Base-by-base conservation (phyloP, 345 rosid genomes). In the Boechera stricta region DNA sequence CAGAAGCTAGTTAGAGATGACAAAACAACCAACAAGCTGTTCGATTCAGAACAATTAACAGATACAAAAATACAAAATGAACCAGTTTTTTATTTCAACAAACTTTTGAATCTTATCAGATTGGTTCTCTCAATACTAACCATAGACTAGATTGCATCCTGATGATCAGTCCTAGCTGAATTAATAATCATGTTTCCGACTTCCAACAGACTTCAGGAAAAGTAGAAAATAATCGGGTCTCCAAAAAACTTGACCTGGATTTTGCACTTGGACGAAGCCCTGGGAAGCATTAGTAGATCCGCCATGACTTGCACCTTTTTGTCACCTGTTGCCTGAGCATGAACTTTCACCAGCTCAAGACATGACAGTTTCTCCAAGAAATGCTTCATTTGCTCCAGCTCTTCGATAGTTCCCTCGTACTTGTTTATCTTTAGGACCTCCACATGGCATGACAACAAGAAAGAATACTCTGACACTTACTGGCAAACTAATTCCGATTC, bases 381-480 rank as follows among this genome's bases (percentile, higher is more conserved):
- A 57, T 31, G 39, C 16, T 57, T 32, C 64, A 33, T 59, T 35
- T 59, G 62, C 7, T 32, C 32, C 62, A 57, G 32, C 15, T 57
- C 62, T 8, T 28, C 6, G 2, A 16, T 4, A 15, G 8, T 3
- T 31, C 10, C 36, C 1, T 55, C 2, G 61, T 56, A 56, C 10
- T 13, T 6, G 3, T 36, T 31, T 57, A 57, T 57, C 4, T 6
- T 32, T 7, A 32, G 39, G 62, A 56, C 61, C 1, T 56, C 61
- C 21, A 56, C 6, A 13, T 38, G 38, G 13, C 61, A 29, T 5
- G 21, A 29, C 5, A 3, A 7, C 6, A 29, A 9, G 38, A 56
- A 55, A 28, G 61, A 56, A 31, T 56, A 31, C 61, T 13, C 38
- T 7, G 2, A 12, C 21, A 56, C n/a, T 21, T 38, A 56, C 38